These are phyloP conservation scores for Pseudognaphalium luteoalbum DNA, from an alignment of 129 eudicot genomes.

Conservation along the genomic window DNA sequence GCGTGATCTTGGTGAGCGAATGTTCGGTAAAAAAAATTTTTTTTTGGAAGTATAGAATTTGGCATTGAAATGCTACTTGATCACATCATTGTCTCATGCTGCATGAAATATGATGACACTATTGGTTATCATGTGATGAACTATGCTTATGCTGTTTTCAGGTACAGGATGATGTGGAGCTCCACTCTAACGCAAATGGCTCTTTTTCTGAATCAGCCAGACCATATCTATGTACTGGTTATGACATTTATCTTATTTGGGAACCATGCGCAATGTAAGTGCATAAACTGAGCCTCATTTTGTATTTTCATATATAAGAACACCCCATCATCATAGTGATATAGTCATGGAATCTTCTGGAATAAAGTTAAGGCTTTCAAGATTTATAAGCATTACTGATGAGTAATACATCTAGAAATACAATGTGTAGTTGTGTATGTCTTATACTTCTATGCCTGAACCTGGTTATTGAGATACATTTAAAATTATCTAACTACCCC, in stretches of 20 bases:
- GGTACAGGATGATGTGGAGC: slow-evolving; percentile 19
- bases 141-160: neutral
- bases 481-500: neutral
- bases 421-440: neutral
- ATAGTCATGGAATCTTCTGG: neutral
- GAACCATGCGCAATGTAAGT: slow-evolving; percentile 97
- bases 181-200: slow-evolving; percentile 28
- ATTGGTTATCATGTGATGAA: neutral
- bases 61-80: neutral
- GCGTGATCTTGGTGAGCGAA: neutral
- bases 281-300: slow-evolving; percentile 3
- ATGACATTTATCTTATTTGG: slow-evolving; percentile 90
- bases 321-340: neutral
- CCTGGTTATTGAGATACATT: neutral
- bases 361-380: neutral
- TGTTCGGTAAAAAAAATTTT: neutral
- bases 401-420: neutral
- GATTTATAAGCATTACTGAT: neutral
- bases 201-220: slow-evolving; percentile 35
- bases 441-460: neutral
- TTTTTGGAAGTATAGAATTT: neutral
- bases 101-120: neutral
- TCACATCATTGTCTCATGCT: neutral
- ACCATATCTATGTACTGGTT: slow-evolving; percentile 95
- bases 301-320: neutral